These are phyloP conservation scores for Citrus mangshanensis DNA, from an alignment of 345 rosid species.

Conservation along the genomic window DNA sequence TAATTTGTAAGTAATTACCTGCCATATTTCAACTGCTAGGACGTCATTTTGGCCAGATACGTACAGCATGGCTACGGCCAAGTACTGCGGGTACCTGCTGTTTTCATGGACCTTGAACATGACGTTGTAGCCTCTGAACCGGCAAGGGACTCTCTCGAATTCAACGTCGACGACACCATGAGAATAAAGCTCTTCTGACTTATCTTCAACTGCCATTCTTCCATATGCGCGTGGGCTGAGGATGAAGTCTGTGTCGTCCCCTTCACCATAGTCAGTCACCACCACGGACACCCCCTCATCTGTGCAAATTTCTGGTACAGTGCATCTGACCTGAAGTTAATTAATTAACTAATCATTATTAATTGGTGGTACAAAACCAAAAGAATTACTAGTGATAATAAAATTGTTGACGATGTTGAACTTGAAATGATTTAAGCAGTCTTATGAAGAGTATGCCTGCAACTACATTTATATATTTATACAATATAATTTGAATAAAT, in stretches of 20 bases:
- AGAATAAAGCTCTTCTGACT: slow-evolving; percentile 38
- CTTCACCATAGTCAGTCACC: slow-evolving; percentile 87
- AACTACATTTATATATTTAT: not conserved
- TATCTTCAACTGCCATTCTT: slow-evolving; percentile 42
- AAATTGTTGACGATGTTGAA: not conserved
- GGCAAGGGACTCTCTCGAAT: slow-evolving; percentile 66
- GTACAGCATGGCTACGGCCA: slow-evolving; percentile 56
- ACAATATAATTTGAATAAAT: not conserved
- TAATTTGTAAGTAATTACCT: slow-evolving; percentile 29
- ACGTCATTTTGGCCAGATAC: slow-evolving; percentile 55
- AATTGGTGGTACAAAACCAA: not conserved
- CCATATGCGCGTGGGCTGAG: slow-evolving; percentile 66
- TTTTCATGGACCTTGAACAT: slow-evolving; percentile 62
- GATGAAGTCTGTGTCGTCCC: slow-evolving; percentile 77
- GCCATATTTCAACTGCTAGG: slow-evolving; percentile 58
- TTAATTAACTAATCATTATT: not conserved
- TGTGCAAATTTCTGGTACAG: slow-evolving; percentile 47
- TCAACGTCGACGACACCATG: slow-evolving; percentile 80
- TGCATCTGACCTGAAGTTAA: slow-evolving; percentile 67
- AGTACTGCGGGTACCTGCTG: slow-evolving; percentile 62
- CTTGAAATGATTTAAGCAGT: not conserved
- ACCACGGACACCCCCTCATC: slow-evolving; percentile 61
- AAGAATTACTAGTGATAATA: not conserved
- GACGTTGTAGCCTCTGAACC: slow-evolving; percentile 41
- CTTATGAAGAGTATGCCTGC: not conserved